Evolutionary conservation across 148 eudicot species (phyloP), one percentile per base, ranked within the genome.

Genomic region (Tetragonia tetragonoides): DNA sequence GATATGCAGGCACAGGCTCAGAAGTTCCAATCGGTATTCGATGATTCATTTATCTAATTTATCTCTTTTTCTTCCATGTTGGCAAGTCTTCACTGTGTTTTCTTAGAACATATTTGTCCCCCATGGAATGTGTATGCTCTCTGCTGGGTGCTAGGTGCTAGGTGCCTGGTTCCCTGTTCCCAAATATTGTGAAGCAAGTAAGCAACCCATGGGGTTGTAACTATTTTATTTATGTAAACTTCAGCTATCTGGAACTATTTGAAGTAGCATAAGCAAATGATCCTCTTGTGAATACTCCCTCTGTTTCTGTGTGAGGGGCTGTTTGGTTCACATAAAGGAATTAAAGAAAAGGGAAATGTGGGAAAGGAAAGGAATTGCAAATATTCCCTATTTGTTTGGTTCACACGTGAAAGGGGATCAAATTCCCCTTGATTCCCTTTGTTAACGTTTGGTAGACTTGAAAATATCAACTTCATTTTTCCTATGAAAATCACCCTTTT

Each of bases 1-100:
- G 97, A 92, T 81, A 74, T 90, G 82, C 90, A 86, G 79, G 77
- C 86, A 76, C 93, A 89, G 84, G 73, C 88, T 63, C 91, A 87
- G 81, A 92, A 90, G 71, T 89, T 89, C 76, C 89, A 88, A 82
- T 64, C 84, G 83, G 88, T 89, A 90, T 83, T 41, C 64, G 56
- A 72, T 78, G 7, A 73, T 61, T 53, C 46, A 75, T 73, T 54
- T 54, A 57, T 66, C 72, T 75, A 6, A 65, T 62, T 63, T 40
- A 79, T 73, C 40, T 61, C 61, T 38, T 17, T 59, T 20, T 56
- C 69, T 23, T 47, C 53, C 59, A 21, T 61, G 37, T 71, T 64
- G 39, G 24, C 10, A 53, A 38, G 23, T 61, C n/a, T 74, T 61
- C 41, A 15, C 17, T 21, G 53, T 23, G 39, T 72, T 59, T 44